Conservation (phyloP, 2,329 filamentous ascomycete genomes). For the Ascochyta fabae region DNA sequence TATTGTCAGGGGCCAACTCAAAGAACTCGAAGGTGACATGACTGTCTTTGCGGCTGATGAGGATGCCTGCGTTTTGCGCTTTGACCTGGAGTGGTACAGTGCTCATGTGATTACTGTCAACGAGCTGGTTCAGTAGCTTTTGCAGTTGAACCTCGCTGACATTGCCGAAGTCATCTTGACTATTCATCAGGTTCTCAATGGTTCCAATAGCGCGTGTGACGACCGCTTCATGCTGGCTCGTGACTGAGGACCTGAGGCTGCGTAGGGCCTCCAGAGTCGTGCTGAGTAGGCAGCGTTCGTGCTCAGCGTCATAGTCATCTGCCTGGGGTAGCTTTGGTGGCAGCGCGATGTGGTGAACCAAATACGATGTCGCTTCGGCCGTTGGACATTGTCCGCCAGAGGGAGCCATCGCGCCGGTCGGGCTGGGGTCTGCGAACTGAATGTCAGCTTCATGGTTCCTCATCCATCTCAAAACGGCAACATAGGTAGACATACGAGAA, state of each 20-base stretch:
- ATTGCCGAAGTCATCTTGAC: constrained; percentile 16
- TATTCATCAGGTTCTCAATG: constrained; percentile 21
- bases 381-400: constrained; percentile 2
- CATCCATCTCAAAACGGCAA: no score
- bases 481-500: no score
- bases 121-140: constrained; percentile 24
- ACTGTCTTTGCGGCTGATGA: constrained; percentile 44
- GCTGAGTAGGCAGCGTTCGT: constrained; percentile 25
- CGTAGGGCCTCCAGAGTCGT: constrained; percentile 19
- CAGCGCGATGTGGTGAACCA: constrained; percentile 55
- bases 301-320: constrained; percentile 28
- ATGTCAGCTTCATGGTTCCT: neutral
- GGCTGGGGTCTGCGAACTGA: neutral
- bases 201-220: constrained; percentile 19
- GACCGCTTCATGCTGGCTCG: neutral
- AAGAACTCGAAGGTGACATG: constrained; percentile 53
- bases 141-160: constrained; percentile 21
- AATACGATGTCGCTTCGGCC: constrained; percentile 13
- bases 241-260: constrained; percentile 12
- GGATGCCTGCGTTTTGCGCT: constrained; percentile 56
- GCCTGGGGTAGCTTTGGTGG: constrained; percentile 56
- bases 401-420: constrained; percentile 9
- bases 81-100: constrained; percentile 51
- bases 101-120: constrained; percentile 3
- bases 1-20: constrained; percentile 54